These are phyloP conservation scores for Gaillardinia entomophila DNA, from an alignment of 805 yeast species.

Conservation along the genomic window DNA sequence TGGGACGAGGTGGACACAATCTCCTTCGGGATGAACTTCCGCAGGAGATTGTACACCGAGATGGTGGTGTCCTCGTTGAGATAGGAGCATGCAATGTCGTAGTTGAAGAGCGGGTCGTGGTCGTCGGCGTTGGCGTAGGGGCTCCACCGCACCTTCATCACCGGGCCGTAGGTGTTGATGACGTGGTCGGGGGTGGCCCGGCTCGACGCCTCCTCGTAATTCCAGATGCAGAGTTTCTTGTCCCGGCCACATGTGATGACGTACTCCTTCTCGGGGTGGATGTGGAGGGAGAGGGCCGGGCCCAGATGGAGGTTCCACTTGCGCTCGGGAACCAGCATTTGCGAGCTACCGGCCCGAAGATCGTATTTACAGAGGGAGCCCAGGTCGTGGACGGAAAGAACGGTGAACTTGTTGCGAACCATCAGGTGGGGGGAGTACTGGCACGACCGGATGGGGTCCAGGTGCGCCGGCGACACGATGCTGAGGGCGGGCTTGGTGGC, in stretches of 20 bases:
- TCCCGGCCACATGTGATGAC: constrained; percentile 93
- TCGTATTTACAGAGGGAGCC: constrained; percentile 89
- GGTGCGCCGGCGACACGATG: constrained; percentile 46
- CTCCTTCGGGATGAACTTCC: constrained; percentile 75
- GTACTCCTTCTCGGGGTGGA: constrained; percentile 81
- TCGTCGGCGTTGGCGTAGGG: constrained; percentile 13
- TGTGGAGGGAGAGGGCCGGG: constrained; percentile 81
- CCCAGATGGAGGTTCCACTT: constrained; percentile 86
- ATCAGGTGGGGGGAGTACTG: constrained; percentile 49
- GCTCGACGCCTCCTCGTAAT: constrained; percentile 23
- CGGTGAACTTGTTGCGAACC: constrained; percentile 29
- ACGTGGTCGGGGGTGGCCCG: constrained; percentile 56
- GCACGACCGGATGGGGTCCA: constrained; percentile 64
- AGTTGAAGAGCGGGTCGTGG: constrained; percentile 35
- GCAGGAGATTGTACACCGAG: constrained; percentile 60
- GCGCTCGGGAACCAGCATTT: constrained; percentile 52
- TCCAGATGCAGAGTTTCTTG: constrained; percentile 75
- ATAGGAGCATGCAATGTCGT: constrained; percentile 70
- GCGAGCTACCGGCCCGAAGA: constrained; percentile 37
- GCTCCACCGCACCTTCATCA: constrained; percentile 69
- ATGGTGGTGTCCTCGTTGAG: constrained; percentile 67
- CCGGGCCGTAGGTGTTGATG: constrained; percentile 70
- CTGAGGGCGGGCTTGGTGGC: constrained; percentile 43
- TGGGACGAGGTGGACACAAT: constrained; percentile 46
- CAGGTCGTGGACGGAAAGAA: constrained; percentile 81